Evolutionary conservation across 371 early-diverging fungal species (phyloP), one percentile per base, ranked within the genome.

Genomic region (Gilbertella persicaria): DNA sequence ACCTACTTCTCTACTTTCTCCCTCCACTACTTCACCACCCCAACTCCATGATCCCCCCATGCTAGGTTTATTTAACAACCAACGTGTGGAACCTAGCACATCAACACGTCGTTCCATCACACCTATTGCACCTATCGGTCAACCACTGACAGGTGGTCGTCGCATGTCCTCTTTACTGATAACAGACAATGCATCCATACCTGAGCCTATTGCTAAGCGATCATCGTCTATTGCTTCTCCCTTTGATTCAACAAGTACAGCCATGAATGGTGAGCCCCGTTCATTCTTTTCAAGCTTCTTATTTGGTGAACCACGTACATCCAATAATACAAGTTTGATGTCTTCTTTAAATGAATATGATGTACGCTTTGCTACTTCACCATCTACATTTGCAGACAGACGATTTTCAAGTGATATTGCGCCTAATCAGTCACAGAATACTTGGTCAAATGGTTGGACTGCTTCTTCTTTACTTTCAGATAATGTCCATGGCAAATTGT

Each of bases 271-370:
- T 36, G 48, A 35, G n/a, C 51, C 60, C 8, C 47, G 62, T 21
- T 74, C 74, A 0, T 70, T 74, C 51, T 74, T 74, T 47, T 70
- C 71, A 1, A 74, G 60, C 47, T 74, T 74, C 26, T 52, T 74
- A 29, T 74, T 74, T 58, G 74, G 74, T 9, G 74, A 73, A 45
- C 61, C 67, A 3, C 28, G 17, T 33, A 12, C 10, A 10, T 0
- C 3, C 20, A 50, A 41, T 39, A 41, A 40, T 25, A 28, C 17
- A 21, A 51, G 14, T 33, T 14, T 52, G 41, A 26, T 53, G 38
- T 16, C 53, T 21, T 29, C 47, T 6, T 26, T 33, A 4, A 37
- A 41, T 35, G 59, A 58, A 12, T 58, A 58, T 19, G 51, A 58
- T 36, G 41, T 41, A 20, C 23, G 59, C 35, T 46, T 42, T 20